Conservation (phyloP, 192 early-diverging fungal species). For the Rhizophagus clarus region DNA sequence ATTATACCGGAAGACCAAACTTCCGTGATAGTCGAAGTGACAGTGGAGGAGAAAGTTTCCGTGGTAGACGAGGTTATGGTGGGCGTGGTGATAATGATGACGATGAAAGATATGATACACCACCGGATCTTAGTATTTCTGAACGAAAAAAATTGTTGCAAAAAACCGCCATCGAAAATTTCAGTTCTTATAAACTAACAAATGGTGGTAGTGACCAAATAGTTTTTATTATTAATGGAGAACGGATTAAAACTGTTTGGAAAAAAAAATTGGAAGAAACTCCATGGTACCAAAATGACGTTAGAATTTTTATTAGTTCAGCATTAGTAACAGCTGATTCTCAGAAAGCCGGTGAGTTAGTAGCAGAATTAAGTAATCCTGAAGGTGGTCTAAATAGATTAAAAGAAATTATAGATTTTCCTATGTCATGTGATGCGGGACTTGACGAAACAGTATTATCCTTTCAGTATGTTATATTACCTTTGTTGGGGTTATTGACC, state of each 20-base stretch:
- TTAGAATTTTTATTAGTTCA: conserved; percentile 31
- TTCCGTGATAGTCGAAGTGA: no score
- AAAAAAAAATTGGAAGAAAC: neutral
- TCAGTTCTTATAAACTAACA: conserved; percentile 8
- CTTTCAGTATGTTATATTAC: conserved; percentile 45
- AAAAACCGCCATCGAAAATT: neutral
- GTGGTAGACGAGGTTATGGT: no score
- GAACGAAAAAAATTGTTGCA: no score
- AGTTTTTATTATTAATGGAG: neutral
- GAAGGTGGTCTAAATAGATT: conserved; percentile 17
- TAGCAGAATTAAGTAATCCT: conserved; percentile 23
- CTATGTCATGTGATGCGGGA: conserved; percentile 37
- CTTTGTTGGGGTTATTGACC: conserved; percentile 33
- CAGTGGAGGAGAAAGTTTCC: no score
- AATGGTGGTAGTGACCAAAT: conserved; percentile 9
- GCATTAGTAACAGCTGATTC: no score
- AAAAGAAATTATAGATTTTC: conserved; percentile 34
- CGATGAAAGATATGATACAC: no score
- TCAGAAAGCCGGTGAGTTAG: conserved; percentile 24
- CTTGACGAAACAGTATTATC: conserved; percentile 13
- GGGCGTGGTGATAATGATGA: no score
- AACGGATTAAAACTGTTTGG: neutral
- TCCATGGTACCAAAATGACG: conserved; percentile 9
- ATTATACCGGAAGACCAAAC: no score
- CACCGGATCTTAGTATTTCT: no score